Evolutionary conservation across 2,329 filamentous ascomycete genomes (phyloP).

Genomic region (Pestalotiopsis sp.): DNA sequence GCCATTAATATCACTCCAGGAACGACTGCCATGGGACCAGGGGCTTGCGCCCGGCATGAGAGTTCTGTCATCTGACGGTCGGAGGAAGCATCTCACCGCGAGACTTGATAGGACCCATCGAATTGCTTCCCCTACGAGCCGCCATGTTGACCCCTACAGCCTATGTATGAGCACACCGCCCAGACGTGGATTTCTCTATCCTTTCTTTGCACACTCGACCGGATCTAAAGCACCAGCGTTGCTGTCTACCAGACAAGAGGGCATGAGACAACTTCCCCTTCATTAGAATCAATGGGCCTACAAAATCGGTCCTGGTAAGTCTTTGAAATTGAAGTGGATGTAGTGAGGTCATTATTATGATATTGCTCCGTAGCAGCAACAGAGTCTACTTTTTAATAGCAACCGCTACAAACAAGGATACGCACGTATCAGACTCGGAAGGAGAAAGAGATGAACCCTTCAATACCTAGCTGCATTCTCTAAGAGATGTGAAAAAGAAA

Average conservation of each 20-base stretch:
- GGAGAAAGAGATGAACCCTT: not conserved
- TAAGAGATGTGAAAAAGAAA: not conserved
- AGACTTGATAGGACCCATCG: not conserved
- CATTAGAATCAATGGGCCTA: not conserved
- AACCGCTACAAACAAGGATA: not conserved
- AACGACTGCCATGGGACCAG: not conserved
- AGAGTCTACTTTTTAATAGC: not conserved
- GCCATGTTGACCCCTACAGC: not conserved
- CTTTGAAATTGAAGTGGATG: not conserved
- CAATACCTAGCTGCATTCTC: too few species aligned
- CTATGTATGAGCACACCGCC: not conserved
- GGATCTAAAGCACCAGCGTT: not conserved
- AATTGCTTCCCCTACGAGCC: not conserved
- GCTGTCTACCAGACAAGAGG: not conserved
- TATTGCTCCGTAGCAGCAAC: not conserved
- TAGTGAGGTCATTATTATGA: not conserved
- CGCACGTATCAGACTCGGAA: not conserved
- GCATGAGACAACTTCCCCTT: not conserved
- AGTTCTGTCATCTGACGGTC: conserved; percentile 9
- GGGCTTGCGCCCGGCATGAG: not conserved
- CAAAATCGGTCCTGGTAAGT: not conserved
- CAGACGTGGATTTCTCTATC: not conserved
- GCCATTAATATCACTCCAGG: not conserved
- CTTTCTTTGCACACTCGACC: not conserved
- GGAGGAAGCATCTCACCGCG: not conserved